phyloP scores from a whole-genome alignment of 768 basidiomycete genomes.

The Trametes gibbosa region DNA sequence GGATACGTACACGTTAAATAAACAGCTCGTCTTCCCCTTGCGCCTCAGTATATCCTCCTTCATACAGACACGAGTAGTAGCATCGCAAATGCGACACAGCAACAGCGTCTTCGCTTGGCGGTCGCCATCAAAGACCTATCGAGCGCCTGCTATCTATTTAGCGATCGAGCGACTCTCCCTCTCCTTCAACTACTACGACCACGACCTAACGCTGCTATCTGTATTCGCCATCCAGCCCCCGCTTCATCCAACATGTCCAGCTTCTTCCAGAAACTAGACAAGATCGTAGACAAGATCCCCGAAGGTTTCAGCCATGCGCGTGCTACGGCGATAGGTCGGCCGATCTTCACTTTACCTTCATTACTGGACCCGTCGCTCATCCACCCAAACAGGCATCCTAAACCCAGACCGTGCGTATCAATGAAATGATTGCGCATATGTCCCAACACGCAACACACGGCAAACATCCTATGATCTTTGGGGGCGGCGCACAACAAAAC shows the following conservation, averaged over 20 bases:
- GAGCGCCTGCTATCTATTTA: constrained; percentile 5
- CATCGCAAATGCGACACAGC: too few species aligned
- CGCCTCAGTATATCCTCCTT: too few species aligned
- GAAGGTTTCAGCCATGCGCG: constrained; percentile 37
- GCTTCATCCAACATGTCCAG: constrained; percentile 5
- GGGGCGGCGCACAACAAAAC: too few species aligned
- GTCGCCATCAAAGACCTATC: background rate
- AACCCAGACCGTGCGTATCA: constrained; percentile 35
- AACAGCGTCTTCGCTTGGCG: background rate
- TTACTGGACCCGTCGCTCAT: background rate
- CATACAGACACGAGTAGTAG: too few species aligned
- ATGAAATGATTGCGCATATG: too few species aligned
- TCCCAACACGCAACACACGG: background rate
- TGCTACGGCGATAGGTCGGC: constrained; percentile 36
- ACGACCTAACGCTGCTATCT: too few species aligned
- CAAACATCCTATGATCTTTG: too few species aligned
- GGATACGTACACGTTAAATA: too few species aligned
- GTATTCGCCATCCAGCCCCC: background rate
- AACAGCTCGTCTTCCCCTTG: too few species aligned
- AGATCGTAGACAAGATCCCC: constrained; percentile 25
- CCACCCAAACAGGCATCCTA: constrained; percentile 28
- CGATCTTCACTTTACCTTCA: background rate
- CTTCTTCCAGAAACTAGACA: constrained; percentile 12
- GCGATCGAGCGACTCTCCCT: constrained; percentile 1
- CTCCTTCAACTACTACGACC: background rate